These are phyloP conservation scores for Saccharomyces cerevisiae DNA, from an alignment of 805 yeast genomes.

Conservation along the genomic window DNA sequence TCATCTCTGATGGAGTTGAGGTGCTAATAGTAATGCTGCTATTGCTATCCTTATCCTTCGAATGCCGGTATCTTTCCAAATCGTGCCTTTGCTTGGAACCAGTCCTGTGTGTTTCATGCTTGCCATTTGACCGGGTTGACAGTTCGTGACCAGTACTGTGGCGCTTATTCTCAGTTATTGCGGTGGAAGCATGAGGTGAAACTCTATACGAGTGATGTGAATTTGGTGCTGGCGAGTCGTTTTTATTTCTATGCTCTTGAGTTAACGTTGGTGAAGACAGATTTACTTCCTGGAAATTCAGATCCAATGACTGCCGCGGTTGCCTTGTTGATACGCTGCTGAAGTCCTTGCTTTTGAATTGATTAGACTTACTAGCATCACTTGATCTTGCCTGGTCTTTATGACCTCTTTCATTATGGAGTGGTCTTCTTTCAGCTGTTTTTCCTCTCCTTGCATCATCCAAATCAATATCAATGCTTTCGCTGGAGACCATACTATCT, in stretches of 20 bases:
- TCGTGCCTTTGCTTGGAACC: conserved; percentile 2
- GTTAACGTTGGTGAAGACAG: conserved; percentile 2
- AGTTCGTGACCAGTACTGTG: conserved; percentile 2
- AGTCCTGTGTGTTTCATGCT: neutral
- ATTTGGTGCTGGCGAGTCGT: neutral
- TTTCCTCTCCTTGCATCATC: conserved; percentile 11
- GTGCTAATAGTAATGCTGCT: conserved; percentile 10
- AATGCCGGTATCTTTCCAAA: conserved; percentile 10
- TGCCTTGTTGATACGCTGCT: neutral
- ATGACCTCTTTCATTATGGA: neutral
- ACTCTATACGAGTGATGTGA: neutral
- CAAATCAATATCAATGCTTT: conserved; percentile 13
- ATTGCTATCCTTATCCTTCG: conserved; percentile 12
- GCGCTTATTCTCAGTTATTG: conserved; percentile 1
- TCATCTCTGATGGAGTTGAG: conserved; percentile 9
- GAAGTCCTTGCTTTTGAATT: neutral
- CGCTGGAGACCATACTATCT: conserved; percentile 14
- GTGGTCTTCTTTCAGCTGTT: conserved; percentile 1
- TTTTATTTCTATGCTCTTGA: conserved; percentile 7
- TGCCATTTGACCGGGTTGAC: neutral
- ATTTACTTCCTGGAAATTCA: conserved; percentile 2
- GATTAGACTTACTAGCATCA: neutral
- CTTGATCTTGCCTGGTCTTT: neutral
- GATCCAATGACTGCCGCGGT: neutral
- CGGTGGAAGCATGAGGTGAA: neutral